phyloP scores from a whole-genome alignment of 441 rosid species.

The Pelargonium fulgidum region DNA sequence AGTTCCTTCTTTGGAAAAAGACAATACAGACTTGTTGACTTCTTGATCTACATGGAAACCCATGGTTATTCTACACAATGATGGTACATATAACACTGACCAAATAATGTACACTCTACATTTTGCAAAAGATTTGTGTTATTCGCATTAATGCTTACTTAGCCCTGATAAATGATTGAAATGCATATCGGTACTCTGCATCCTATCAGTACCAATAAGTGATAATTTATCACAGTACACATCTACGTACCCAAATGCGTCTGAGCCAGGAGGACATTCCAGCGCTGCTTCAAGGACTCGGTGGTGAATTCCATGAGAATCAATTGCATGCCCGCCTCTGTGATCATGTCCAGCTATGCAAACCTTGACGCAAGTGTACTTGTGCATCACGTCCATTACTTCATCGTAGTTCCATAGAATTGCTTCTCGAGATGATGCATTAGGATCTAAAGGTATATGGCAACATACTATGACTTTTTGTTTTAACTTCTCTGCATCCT shows the following conservation, averaged over 20 bases:
- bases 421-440: conserved; percentile 40
- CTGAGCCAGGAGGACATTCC: conserved; percentile 81
- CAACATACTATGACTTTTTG: conserved; percentile 77
- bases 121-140: conserved; percentile 5
- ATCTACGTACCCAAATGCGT: conserved; percentile 68
- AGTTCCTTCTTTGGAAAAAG: too few species aligned
- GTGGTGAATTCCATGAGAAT: conserved; percentile 74
- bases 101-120: conserved; percentile 13
- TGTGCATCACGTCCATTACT: conserved; percentile 67
- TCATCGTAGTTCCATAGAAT: conserved; percentile 81
- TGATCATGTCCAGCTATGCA: conserved; percentile 87
- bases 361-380: conserved; percentile 57
- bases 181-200: conserved; percentile 48
- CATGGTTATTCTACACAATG: too few species aligned
- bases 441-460: conserved; percentile 70
- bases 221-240: conserved; percentile 53
- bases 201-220: conserved; percentile 54
- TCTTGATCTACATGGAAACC: conserved; percentile 40
- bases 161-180: conserved; percentile 22
- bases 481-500: conserved; percentile 48
- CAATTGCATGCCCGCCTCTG: conserved; percentile 63
- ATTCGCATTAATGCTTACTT: not conserved
- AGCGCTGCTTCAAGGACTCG: conserved; percentile 76
- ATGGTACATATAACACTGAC: not conserved
- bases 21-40: conserved; percentile 19